These are phyloP conservation scores for Monilinia polystroma DNA, from an alignment of 2,329 filamentous ascomycete species.

Conservation along the genomic window DNA sequence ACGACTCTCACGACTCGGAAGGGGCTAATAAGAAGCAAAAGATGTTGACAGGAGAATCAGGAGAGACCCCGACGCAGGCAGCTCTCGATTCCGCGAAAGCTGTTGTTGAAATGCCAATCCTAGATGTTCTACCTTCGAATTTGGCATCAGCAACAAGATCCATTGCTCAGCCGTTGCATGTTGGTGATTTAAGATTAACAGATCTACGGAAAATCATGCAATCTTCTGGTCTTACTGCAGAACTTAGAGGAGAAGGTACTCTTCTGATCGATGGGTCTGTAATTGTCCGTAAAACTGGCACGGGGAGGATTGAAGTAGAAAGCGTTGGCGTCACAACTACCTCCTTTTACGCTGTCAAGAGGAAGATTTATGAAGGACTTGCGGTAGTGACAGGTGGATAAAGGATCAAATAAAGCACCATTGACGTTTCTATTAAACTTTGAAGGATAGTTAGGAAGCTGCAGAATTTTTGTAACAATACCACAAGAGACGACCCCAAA, in stretches of 20 bases:
- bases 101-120: slow-evolving; percentile 36
- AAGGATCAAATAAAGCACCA: slow-evolving; percentile 12
- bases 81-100: slow-evolving; percentile 28
- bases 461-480: slow-evolving; percentile 23
- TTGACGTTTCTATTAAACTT: background rate
- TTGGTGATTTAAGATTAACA: slow-evolving; percentile 86
- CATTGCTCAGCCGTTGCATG: slow-evolving; percentile 84
- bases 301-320: slow-evolving; percentile 87
- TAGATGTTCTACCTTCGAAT: slow-evolving; percentile 53
- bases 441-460: slow-evolving; percentile 6
- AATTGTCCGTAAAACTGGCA: slow-evolving; percentile 81
- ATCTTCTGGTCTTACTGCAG: slow-evolving; percentile 76
- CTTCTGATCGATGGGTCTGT: slow-evolving; percentile 86
- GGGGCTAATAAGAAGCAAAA: slow-evolving; percentile 47
- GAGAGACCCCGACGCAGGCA: slow-evolving; percentile 35
- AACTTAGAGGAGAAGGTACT: slow-evolving; percentile 91
- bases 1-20: slow-evolving; percentile 41
- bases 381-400: slow-evolving; percentile 64
- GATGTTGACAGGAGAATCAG: slow-evolving; percentile 47
- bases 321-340: slow-evolving; percentile 62
- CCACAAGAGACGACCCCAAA: slow-evolving; percentile 8
- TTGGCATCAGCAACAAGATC: slow-evolving; percentile 72
- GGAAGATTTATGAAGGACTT: slow-evolving; percentile 88
- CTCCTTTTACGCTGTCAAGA: slow-evolving; percentile 84
- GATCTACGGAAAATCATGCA: slow-evolving; percentile 85